A percentile compares a stretch with the other conserved stretches of the same genome.
phyloP scores from a whole-genome alignment of 371 early-diverging fungal genomes.

The Zychaea mexicana region DNA sequence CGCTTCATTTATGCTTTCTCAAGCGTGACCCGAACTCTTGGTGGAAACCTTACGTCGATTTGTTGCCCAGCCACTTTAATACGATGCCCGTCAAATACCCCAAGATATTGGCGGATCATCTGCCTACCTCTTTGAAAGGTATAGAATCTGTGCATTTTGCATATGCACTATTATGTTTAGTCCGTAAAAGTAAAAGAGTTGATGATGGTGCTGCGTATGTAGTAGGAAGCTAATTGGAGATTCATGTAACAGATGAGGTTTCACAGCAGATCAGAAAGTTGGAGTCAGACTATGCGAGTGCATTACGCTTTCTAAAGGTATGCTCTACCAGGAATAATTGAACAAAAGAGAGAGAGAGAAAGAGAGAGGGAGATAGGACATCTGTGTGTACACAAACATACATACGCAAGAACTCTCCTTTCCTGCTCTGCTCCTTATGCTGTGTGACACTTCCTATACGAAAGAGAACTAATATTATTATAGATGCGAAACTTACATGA shows the following conservation, averaged over 20 bases:
- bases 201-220: no score
- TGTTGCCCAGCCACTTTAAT: conserved; percentile 60
- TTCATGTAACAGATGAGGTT: conserved; percentile 33
- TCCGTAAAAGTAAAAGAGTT: no score
- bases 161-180: no score
- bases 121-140: conserved; percentile 49
- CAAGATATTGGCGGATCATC: conserved; percentile 27
- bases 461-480: neutral
- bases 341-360: no score
- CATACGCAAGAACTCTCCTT: conserved; percentile 7
- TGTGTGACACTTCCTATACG: neutral
- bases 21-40: conserved; percentile 44
- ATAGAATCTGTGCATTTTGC: neutral
- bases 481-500: conserved; percentile 14
- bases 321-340: no score
- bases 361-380: neutral
- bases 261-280: conserved; percentile 52
- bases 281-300: conserved; percentile 40
- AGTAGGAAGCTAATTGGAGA: no score
- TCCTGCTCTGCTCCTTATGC: neutral
- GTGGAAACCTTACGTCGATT: conserved; percentile 57
- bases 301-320: conserved; percentile 43
- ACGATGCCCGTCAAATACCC: conserved; percentile 66
- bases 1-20: conserved; percentile 48
- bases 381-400: no score